phyloP scores from a whole-genome alignment of 768 basidiomycete genomes.

The Tylopilus balloui region DNA sequence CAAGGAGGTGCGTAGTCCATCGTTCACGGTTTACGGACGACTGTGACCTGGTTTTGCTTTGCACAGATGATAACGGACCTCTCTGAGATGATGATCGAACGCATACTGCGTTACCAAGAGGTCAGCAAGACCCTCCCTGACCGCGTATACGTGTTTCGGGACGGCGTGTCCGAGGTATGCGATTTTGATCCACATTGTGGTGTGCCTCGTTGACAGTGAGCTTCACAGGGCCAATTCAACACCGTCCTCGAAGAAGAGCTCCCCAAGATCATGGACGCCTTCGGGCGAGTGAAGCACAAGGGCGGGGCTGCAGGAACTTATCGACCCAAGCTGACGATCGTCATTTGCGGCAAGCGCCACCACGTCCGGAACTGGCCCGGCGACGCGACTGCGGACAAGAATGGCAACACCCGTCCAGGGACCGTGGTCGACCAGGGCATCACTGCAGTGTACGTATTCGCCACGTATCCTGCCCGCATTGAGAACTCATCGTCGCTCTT shows the following conservation, averaged over 20 bases:
- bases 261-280: conserved; percentile 56
- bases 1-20: conserved; percentile 21
- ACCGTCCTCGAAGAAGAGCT: conserved; percentile 57
- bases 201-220: background rate
- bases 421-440: conserved; percentile 79
- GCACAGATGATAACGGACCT: conserved; percentile 69
- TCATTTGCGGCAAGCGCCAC: conserved; percentile 77
- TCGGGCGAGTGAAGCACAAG: conserved; percentile 42
- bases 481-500: background rate
- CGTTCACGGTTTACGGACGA: background rate
- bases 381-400: conserved; percentile 46
- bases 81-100: conserved; percentile 63
- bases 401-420: conserved; percentile 76
- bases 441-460: conserved; percentile 52
- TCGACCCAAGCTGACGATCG: conserved; percentile 59
- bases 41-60: background rate
- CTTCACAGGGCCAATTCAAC: conserved; percentile 66
- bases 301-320: conserved; percentile 46
- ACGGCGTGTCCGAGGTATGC: conserved; percentile 76
- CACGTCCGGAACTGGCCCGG: conserved; percentile 58
- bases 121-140: conserved; percentile 58
- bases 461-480: background rate
- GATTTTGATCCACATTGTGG: background rate
- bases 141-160: conserved; percentile 69
- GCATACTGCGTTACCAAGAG: conserved; percentile 52